Evolutionary conservation across 805 yeast genomes (phyloP).

Genomic region (Pichia cephalocereana): DNA sequence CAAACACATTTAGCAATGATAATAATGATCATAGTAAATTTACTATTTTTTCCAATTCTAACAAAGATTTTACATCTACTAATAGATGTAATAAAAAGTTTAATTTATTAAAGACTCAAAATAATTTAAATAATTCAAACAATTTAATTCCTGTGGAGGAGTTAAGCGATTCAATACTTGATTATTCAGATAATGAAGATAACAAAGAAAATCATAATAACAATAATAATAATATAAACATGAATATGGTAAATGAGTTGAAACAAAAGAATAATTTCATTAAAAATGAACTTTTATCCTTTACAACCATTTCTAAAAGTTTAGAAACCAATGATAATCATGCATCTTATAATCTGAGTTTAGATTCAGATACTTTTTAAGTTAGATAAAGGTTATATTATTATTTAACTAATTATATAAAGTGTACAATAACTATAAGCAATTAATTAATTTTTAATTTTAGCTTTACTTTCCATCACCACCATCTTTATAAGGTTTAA

Average conservation of each 20-base stretch:
- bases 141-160: constrained; percentile 16
- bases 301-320: background rate
- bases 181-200: constrained; percentile 10
- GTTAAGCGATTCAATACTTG: constrained; percentile 20
- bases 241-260: background rate
- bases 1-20: background rate
- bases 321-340: background rate
- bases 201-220: constrained; percentile 1
- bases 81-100: background rate
- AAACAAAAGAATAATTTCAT: background rate
- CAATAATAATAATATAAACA: background rate
- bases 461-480: background rate
- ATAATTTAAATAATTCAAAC: background rate
- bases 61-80: too few species aligned
- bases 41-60: background rate
- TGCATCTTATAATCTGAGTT: constrained; percentile 3
- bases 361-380: constrained; percentile 9
- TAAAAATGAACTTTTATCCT: background rate
- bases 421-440: too few species aligned
- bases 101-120: background rate
- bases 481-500: constrained; percentile 25
- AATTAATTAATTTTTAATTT: background rate
- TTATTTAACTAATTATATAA: background rate
- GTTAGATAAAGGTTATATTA: background rate
- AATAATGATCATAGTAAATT: background rate